Conservation (phyloP, 177 flowering plant species). For the Vitis hybrid region DNA sequence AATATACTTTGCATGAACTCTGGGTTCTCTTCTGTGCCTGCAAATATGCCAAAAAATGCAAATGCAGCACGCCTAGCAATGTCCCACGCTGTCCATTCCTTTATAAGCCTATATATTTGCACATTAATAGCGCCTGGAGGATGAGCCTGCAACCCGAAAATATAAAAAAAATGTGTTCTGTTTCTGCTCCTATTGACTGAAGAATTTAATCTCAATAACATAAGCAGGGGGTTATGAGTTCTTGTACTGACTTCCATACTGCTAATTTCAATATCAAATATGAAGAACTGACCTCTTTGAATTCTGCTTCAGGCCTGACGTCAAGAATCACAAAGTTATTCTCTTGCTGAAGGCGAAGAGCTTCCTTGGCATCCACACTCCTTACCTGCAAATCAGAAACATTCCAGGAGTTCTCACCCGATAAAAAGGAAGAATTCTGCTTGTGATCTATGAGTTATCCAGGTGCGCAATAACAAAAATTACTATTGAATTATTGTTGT, state of each 20-base stretch:
- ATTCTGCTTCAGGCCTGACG: conserved; percentile 94
- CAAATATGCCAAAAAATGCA: conserved; percentile 95
- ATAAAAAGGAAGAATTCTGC: not conserved
- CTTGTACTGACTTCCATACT: not conserved
- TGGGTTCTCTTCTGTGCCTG: conserved; percentile 98
- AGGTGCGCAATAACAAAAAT: no score
- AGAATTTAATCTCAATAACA: no score
- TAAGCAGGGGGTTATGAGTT: not conserved
- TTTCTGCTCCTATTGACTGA: not conserved
- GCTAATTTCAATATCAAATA: no score
- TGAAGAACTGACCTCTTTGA: conserved; percentile 62
- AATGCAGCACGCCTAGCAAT: conserved; percentile 96
- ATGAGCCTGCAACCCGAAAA: conserved; percentile 57
- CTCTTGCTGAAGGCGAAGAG: conserved; percentile 84
- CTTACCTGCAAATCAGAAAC: conserved; percentile 57
- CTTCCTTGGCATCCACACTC: conserved; percentile 93
- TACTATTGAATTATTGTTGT: no score
- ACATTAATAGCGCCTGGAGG: conserved; percentile 91
- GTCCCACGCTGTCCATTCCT: conserved; percentile 99
- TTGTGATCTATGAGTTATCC: not conserved
- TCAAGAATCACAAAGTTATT: conserved; percentile 96
- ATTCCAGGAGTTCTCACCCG: not conserved
- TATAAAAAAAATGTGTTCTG: not conserved
- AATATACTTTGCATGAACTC: conserved; percentile 75
- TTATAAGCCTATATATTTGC: conserved; percentile 92